Base-by-base conservation (phyloP, 148 eudicot genomes). In the Beta vulgaris region DNA sequence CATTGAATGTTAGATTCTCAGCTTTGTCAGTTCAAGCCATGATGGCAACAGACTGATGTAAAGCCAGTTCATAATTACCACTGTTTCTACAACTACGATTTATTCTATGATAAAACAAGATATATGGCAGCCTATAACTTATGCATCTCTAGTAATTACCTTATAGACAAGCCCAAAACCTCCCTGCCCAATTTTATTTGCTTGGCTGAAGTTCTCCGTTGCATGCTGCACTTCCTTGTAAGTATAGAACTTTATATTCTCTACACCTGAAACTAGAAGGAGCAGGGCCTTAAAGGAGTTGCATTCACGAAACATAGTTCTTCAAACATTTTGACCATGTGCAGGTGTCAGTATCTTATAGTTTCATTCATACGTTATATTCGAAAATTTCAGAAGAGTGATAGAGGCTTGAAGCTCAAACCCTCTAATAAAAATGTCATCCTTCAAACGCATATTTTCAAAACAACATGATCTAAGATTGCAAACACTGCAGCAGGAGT, bases 121-220 rank as follows among this genome's bases (percentile, higher is more conserved):
- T 21, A 43, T 7, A 19, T 51, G 57, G 44, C 16, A 5, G 9
- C 53, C 34, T 43, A 42, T 21, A 67, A 3, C 15, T 25, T 25
- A 31, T 42, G 19, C 34, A 67, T 26, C 28, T n/a, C 15, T 34
- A 23, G 53, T 0, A 23, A 26, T 75, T 81, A 91, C 98, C 98
- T 91, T 93, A 78, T 83, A 93, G 58, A 93, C 98, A 18, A 86
- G 83, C 84, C 98, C 98, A 77, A 86, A 93, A 61, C 98, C 98
- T 46, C 98, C 98, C 71, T 83, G 81, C 57, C 98, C 98, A 74
- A 93, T 86, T 81, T 88, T 93, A 69, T 86, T 89, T 16, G 78
- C 81, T 32, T 69, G 61, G 67, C 82, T 84, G 69, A 93, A 93
- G 77, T 87, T 78, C 53, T 72, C 76, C 1, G 98, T 89, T 40